A percentile compares a stretch with the other conserved stretches of the same genome.
Conservation (phyloP, 768 basidiomycete species). For the Russula sp. region DNA sequence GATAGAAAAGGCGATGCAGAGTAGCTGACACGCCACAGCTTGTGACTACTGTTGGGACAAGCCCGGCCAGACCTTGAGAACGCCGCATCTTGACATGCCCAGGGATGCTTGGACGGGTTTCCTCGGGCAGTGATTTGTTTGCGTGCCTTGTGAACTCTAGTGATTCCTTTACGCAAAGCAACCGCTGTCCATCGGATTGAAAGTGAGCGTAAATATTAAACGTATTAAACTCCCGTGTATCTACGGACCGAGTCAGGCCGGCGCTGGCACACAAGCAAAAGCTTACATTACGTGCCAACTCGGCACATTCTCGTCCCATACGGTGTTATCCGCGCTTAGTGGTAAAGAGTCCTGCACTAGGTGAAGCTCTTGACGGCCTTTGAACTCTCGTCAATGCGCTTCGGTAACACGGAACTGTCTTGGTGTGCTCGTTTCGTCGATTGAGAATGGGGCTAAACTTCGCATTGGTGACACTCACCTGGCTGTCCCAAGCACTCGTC, state of each 20-base stretch:
- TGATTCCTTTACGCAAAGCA: slow-evolving; percentile 28
- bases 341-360: background rate
- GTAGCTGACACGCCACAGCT: background rate
- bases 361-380: background rate
- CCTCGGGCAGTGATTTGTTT: slow-evolving; percentile 5
- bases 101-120: background rate
- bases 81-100: background rate
- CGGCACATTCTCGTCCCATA: background rate
- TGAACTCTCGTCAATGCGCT: background rate
- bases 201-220: slow-evolving; percentile 8
- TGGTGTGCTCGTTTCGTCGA: background rate
- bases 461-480: too few relatives aligned
- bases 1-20: background rate
- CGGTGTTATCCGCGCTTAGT: background rate
- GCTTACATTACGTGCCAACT: background rate
- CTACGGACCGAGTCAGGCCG: background rate
- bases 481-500: background rate
- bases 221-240: background rate
- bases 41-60: background rate
- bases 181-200: slow-evolving; percentile 10
- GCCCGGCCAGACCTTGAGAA: background rate
- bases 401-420: background rate
- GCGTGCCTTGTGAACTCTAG: background rate
- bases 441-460: background rate
- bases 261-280: background rate